A percentile compares a stretch with the other conserved stretches of the same genome.
Conservation (phyloP, 2,329 filamentous ascomycete species). For the Teratosphaeriaceae sp. region DNA sequence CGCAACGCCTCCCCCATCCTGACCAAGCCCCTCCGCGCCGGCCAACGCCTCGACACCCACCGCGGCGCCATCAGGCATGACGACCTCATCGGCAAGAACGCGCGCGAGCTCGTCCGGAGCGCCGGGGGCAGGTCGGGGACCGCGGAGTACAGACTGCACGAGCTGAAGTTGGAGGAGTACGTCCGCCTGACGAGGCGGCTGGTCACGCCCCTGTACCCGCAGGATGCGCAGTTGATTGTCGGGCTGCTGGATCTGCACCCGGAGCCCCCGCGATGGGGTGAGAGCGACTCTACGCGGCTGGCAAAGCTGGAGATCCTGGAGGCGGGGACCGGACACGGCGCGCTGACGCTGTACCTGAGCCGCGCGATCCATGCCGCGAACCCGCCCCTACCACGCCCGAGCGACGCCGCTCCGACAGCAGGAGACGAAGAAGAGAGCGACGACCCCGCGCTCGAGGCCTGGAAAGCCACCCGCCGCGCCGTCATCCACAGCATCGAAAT, state of each 20-base stretch:
- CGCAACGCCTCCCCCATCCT: conserved; percentile 32
- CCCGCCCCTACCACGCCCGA: conserved; percentile 36
- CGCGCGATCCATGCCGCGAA: conserved; percentile 72
- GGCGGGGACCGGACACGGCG: conserved; percentile 79
- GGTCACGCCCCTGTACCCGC: conserved; percentile 74
- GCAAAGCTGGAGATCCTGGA: conserved; percentile 67
- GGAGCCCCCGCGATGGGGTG: conserved; percentile 29
- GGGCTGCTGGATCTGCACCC: conserved; percentile 70
- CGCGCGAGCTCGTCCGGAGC: conserved; percentile 54
- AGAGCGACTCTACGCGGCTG: conserved; percentile 9
- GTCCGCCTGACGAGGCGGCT: conserved; percentile 58
- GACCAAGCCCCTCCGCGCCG: conserved; percentile 31
- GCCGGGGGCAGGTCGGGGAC: conserved; percentile 20
- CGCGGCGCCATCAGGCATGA: conserved; percentile 44
- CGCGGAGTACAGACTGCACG: conserved; percentile 49
- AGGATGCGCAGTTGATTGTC: conserved; percentile 69
- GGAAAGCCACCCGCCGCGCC: conserved; percentile 49
- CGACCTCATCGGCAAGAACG: conserved; percentile 57
- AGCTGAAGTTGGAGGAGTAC: conserved; percentile 68
- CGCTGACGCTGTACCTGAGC: conserved; percentile 67
- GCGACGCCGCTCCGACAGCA: too few relatives aligned
- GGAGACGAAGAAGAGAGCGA: conserved; percentile 18
- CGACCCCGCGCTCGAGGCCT: conserved; percentile 21
- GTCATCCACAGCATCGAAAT: conserved; percentile 71
- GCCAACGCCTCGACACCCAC: conserved; percentile 34